Base-by-base conservation (phyloP, 805 yeast species). In the Cyberlindnera bimundalis region DNA sequence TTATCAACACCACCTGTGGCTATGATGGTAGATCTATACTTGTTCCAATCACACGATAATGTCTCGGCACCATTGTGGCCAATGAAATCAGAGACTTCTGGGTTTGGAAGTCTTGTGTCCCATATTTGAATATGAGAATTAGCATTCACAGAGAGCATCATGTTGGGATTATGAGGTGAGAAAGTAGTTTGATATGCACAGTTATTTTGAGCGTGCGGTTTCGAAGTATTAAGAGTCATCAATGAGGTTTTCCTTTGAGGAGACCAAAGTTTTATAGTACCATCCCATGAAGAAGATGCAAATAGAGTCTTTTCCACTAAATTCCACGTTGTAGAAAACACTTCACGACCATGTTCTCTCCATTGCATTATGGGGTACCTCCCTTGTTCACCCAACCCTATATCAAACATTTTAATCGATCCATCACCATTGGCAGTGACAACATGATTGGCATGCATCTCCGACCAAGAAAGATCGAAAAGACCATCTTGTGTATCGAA, bases 1-100 rank as follows among this genome's bases (percentile, higher is more conserved):
- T 85, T 85, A 59, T 91, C 98, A 8, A 91, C 95, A n/a, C 96
- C 95, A 3, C 87, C 93, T 0, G 95, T 78, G 4, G 96, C 96
- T 5, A 91, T 66, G 0, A 88, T 75, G 2, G 81, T 73, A 2
- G 88, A 74, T 54, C 87, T 73, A 61, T 93, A 91, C 60, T 90
- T 90, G 64, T 91, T 93, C 81, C 89, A 90, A 67, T 91, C 98
- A 45, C 89, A 76, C 3, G 84, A 67, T 34, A 93, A 68, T 8
- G 85, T 71, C 59, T 91, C 98, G 35, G 86, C 70, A 2, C 95
- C 95, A 14, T 79, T 75, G 55, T 87, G 96, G 2, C 89, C 84
- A 24, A 81, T 64, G 47, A 75, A 79, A 48, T 79, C 84, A 31
- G 75, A 56, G 31, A 61, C 63, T 47, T 74, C 74, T 2, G 84